Evolutionary conservation across 345 rosid genomes (phyloP), one percentile per base, ranked within the genome.

Genomic region (Syzygium grande): DNA sequence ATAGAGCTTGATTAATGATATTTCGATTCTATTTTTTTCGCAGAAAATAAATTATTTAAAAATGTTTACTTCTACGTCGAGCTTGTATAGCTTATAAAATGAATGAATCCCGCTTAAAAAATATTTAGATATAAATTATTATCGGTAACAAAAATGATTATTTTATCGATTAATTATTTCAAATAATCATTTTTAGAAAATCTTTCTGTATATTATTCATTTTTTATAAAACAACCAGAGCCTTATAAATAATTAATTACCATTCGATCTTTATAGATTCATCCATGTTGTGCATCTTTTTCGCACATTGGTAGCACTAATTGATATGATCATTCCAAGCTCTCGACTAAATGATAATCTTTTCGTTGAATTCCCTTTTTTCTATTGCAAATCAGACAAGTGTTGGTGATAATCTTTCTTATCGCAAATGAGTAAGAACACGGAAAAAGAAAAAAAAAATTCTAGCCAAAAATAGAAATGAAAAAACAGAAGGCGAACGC

Each of bases 141-240:
- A 43, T 43, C 46, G 46, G 6, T 43, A 6, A 6, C 46, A 1
- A 43, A 43, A 43, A 43, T 43, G 1, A 43, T 43, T 43, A 0
- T 43, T 43, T 43, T 43, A 43, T 43, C 46, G 43, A 41, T 41
- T 51, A 51, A 51, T 51, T 51, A 51, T 51, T 51, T 51, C 52
- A 51, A 51, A 3, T 1, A 51, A 51, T 51, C 11, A 9, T 51
- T 51, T 51, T 51, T 51, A 43, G 7, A 1, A 43, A 43, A 43
- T 6, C 46, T 43, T 43, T 5, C 7, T 43, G 1, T 43, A 43
- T 43, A 55, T 3, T 27, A 22, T 25, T 55, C 59, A 8, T 22
- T 1, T 11, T 19, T 22, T 19, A 6, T 23, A 27, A 56, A 56
- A 23, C 23, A 56, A 27, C 0, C 1, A 0, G n/a, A 23, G 27